phyloP scores from a whole-genome alignment of 441 rosid genomes.

The Populus hybrid region DNA sequence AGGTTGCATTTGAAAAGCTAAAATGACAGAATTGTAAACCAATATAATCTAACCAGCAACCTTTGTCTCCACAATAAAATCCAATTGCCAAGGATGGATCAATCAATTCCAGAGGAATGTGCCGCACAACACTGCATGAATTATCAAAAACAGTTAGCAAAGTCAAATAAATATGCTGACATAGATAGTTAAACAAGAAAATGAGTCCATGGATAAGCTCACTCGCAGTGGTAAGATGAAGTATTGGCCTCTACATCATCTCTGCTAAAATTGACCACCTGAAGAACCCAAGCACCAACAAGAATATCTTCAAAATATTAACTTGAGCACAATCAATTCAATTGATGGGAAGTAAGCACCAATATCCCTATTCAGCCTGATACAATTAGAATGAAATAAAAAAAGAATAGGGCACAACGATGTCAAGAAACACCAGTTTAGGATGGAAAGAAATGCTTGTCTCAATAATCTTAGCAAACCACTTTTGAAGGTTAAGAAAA shows the following conservation, averaged over 20 bases:
- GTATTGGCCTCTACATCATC: constrained; percentile 60
- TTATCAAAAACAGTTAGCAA: constrained; percentile 13
- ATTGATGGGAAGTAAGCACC: background rate
- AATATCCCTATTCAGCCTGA: background rate
- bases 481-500: background rate
- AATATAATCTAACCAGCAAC: constrained; percentile 33
- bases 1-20: background rate
- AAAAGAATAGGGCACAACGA: background rate
- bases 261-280: constrained; percentile 56
- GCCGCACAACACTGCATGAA: constrained; percentile 47
- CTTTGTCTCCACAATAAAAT: constrained; percentile 84
- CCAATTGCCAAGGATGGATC: constrained; percentile 93
- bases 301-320: background rate
- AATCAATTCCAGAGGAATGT: constrained; percentile 65
- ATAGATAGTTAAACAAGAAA: constrained; percentile 1
- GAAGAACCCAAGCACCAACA: constrained; percentile 25
- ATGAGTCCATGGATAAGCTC: constrained; percentile 28
- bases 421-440: background rate
- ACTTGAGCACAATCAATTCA: background rate
- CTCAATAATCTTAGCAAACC: background rate
- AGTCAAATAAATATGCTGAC: background rate
- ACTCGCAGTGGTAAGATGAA: constrained; percentile 88
- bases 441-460: background rate
- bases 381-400: background rate
- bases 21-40: background rate